Evolutionary conservation across 306 rosid species (phyloP).

Genomic region (Cicer chorassanicum): DNA sequence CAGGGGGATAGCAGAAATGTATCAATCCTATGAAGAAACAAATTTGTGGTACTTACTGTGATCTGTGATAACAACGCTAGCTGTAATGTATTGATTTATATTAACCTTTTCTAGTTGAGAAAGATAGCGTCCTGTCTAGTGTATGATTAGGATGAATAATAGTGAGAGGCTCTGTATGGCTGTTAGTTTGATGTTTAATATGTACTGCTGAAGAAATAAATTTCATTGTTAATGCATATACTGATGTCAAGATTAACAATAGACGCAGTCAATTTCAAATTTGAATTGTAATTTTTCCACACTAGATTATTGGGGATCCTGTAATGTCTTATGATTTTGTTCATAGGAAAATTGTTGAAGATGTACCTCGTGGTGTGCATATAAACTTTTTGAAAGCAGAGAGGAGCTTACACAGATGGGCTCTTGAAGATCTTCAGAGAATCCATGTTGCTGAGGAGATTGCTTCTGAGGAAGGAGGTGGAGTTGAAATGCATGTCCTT

Average conservation of each 20-base stretch:
- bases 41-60: slow-evolving; percentile 70
- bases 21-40: slow-evolving; percentile 87
- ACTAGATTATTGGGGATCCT: slow-evolving; percentile 27
- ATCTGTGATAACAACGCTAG: slow-evolving; percentile 31
- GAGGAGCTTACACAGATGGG: slow-evolving; percentile 98
- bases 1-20: slow-evolving; percentile 85
- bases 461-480: slow-evolving; percentile 93
- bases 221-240: slow-evolving; percentile 32
- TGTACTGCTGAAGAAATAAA: slow-evolving; percentile 34
- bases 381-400: slow-evolving; percentile 94
- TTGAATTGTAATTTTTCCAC: slow-evolving; percentile 27
- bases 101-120: slow-evolving; percentile 34
- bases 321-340: slow-evolving; percentile 22
- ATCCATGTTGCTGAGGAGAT: slow-evolving; percentile 93
- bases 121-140: slow-evolving; percentile 13
- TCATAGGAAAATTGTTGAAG: slow-evolving; percentile 89
- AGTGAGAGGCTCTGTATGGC: slow-evolving; percentile 9
- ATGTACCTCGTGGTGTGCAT: slow-evolving; percentile 93
- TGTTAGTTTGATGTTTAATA: slow-evolving; percentile 29
- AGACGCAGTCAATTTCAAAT: slow-evolving; percentile 21
- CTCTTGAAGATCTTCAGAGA: slow-evolving; percentile 89
- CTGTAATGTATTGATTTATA: slow-evolving; percentile 21
- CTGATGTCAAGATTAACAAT: slow-evolving; percentile 31
- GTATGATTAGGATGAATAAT: slow-evolving; percentile 19
- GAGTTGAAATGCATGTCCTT: slow-evolving; percentile 98